Conservation (phyloP, 176 grass and related monocot species). For the Musa schizocarpa region DNA sequence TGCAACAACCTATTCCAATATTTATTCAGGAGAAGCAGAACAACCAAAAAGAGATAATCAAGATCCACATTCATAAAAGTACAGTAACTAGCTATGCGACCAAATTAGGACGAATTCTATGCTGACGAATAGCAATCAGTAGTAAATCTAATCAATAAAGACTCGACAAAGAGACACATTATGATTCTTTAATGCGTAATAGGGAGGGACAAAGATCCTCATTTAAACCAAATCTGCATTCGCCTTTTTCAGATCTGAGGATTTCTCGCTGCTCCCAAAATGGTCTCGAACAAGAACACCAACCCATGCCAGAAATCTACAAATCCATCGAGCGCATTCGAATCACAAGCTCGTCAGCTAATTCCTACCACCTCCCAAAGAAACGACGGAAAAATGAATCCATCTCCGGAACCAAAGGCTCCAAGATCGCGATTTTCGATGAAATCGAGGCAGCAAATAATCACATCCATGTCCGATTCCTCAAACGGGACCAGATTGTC, state of each 20-base stretch:
- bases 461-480: not conserved
- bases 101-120: not conserved
- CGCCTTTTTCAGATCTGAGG: conserved; percentile 13
- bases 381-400: not conserved
- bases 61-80: not conserved
- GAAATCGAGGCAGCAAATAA: not conserved
- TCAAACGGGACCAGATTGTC: conserved; percentile 3
- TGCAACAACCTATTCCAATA: not conserved
- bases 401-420: not conserved
- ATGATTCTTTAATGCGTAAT: not conserved
- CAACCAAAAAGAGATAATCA: not conserved
- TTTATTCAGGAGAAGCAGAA: conserved; percentile 1
- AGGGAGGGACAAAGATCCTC: not conserved
- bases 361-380: not conserved
- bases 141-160: not conserved
- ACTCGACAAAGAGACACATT: not conserved
- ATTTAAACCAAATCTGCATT: not conserved
- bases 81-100: not conserved
- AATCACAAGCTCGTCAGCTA: not conserved
- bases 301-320: not conserved
- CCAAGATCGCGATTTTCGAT: not conserved
- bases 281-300: not conserved
- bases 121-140: not conserved
- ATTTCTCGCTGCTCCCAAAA: conserved; percentile 1
- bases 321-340: not conserved